Base-by-base conservation (phyloP, 2,329 filamentous ascomycete species). In the Huntiella omanensis region DNA sequence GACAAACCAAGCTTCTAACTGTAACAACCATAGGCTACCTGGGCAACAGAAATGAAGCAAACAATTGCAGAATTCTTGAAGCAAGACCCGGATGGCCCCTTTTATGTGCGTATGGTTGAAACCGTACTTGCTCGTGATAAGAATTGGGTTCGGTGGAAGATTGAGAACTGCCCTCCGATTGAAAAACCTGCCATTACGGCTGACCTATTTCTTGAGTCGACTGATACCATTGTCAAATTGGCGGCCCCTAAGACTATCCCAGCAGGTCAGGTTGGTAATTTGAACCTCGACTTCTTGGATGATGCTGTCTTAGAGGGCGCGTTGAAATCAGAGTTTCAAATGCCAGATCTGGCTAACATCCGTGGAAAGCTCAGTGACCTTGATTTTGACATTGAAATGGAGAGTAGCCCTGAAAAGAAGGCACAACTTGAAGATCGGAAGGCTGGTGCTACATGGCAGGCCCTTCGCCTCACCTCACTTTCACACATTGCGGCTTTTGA, bases 61-160 rank as follows among this genome's bases (percentile, higher is more conserved):
- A 69, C 70, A 5, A 93, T 96, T 55, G 81, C 82, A 49, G 75
- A 77, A 49, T 94, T 95, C 60, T 71, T 98, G 48, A 81, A 82
- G 57, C 71, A 79, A 54, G 83, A 83, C 15, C 64, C 70, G 37
- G 87, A 93, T 56, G 91, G 91, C 28, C 83, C 84, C 52, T 93
- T 93, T 61, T 98, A 96, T 61, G 82, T 86, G 62, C 80, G 91
- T 35, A 93, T 96, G 75, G 86, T 98, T 32, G 88, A 96, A 59
- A 96, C 87, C 10, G 88, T 98, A 32, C 73, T 98, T 28, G 84
- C 85, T 17, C 74, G 91, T 52, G 91, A 99, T 61, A 96, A 95
- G 66, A 95, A 96, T 58, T 98, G 92, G 92, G 86, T 92, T 39
- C 80, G 86, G 52, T 99, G 91, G 91, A 99, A 99, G 64, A 80